Base-by-base conservation (phyloP, 2,329 filamentous ascomycete genomes). In the Zymoseptoria pseudotritici region DNA sequence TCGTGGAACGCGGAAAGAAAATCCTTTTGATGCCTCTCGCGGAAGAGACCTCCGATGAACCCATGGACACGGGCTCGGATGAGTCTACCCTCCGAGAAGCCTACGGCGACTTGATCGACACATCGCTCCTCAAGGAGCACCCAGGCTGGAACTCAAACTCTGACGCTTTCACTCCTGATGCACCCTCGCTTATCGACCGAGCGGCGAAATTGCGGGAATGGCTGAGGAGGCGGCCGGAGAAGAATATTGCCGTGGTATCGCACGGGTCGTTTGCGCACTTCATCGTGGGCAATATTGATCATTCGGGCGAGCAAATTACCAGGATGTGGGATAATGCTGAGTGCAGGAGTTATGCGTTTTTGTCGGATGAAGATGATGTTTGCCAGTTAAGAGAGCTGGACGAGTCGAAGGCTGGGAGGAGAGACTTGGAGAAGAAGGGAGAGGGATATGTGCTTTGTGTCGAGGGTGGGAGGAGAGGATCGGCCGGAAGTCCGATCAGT, bases 71-170 rank as follows among this genome's bases (percentile, higher is more conserved):
- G 1, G 65, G 66, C 2, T 62, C 60, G 5, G 24, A 26, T 3
- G 24, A 56, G 50, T 49, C 21, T 2, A 58, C 53, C 1, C 46
- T 66, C 4, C 22, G 55, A 6, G 20, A 36, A 10, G 59, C 60
- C 20, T 67, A 66, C 54, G 61, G 58, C 1, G 54, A 61, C 20
- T n/a, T 64, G 8, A 84, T 91, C 1, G 89, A 95, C 29, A 51
- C 50, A 8, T 26, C 42, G 17, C 55, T 53, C 72, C 71, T 89
- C 53, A 74, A 75, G 3, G 71, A 82, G 3, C 82, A 93, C 11
- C 50, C 61, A 46, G 53, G 78, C 1, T 68, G 65, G 65, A 61
- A 65, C 26, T 56, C 8, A 8, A 66, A 67, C 13, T 53, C 46
- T 17, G 63, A 63, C 3, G 21, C 53, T 5, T 66, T 62, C 46